phyloP scores from a whole-genome alignment of 78 protist genomes.

The Dictyostelium intermedium region DNA sequence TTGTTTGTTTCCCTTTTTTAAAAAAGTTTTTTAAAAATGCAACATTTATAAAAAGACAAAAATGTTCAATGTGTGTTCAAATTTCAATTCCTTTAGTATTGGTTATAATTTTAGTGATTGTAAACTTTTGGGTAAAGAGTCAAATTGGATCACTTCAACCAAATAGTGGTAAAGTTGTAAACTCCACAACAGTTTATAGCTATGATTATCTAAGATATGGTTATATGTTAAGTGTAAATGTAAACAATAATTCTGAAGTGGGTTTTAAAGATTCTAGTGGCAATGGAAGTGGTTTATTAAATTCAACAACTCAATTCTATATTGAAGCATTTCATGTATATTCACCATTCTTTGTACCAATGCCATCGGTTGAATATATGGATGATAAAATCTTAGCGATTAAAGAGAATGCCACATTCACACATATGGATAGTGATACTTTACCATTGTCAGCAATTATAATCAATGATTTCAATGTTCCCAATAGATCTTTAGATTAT shows the following conservation, averaged over 20 bases:
- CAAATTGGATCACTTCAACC: neutral
- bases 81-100: slow-evolving; percentile 38
- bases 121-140: neutral
- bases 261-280: neutral
- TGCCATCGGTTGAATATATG: neutral
- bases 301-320: neutral
- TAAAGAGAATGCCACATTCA: neutral
- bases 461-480: neutral
- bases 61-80: slow-evolving; percentile 47
- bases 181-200: neutral
- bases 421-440: too few relatives aligned
- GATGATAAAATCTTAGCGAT: neutral
- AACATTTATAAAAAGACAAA: slow-evolving; percentile 68
- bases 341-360: neutral
- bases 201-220: neutral
- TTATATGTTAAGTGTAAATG: neutral
- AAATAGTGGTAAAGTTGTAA: neutral
- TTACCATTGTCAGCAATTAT: neutral
- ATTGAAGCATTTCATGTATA: neutral
- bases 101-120: slow-evolving; percentile 16
- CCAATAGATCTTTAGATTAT: neutral
- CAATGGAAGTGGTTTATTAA: neutral
- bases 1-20: too few relatives aligned
- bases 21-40: slow-evolving; percentile 54
- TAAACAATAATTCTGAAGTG: neutral